Conservation (phyloP, 257 asterid species). For the Oldenlandia corymbosa region DNA sequence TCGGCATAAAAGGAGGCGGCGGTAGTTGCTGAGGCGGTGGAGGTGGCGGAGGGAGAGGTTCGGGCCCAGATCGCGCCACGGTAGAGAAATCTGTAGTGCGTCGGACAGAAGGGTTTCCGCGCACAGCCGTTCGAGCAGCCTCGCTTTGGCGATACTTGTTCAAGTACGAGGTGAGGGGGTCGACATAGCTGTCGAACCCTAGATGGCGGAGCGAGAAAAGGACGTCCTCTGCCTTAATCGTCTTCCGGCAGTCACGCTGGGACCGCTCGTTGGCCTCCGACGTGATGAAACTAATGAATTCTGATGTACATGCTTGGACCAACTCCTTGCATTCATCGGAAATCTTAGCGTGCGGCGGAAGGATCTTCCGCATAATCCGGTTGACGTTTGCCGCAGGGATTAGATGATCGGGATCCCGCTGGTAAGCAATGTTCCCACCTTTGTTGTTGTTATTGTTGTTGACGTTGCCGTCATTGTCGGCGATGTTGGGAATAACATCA, state of each 20-base stretch:
- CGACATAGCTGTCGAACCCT: slow-evolving; percentile 28
- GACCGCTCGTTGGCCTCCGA: slow-evolving; percentile 29
- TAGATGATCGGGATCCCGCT: slow-evolving; percentile 11
- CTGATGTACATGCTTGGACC: slow-evolving; percentile 29
- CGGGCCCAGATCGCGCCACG: too few species aligned
- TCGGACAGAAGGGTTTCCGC: not conserved
- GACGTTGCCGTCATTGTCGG: not conserved
- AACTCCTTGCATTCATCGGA: slow-evolving; percentile 27
- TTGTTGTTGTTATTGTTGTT: not conserved
- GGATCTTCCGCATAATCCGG: slow-evolving; percentile 24
- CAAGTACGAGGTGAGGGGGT: slow-evolving; percentile 19
- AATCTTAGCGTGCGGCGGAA: slow-evolving; percentile 31
- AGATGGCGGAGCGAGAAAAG: slow-evolving; percentile 18
- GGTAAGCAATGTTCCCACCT: not conserved
- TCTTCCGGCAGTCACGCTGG: slow-evolving; percentile 22
- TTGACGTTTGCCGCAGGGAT: slow-evolving; percentile 26
- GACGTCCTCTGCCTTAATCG: slow-evolving; percentile 29
- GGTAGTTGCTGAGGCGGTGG: too few species aligned
- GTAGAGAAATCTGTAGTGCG: not conserved
- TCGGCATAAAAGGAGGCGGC: not conserved
- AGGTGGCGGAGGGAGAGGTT: too few species aligned
- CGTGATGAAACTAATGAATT: slow-evolving; percentile 30
- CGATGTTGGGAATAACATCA: not conserved
- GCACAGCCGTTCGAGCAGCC: not conserved
- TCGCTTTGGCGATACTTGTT: slow-evolving; percentile 18